Base-by-base conservation (phyloP, 1,139 yeast species). In the Debaryomycetaceae sp. region DNA sequence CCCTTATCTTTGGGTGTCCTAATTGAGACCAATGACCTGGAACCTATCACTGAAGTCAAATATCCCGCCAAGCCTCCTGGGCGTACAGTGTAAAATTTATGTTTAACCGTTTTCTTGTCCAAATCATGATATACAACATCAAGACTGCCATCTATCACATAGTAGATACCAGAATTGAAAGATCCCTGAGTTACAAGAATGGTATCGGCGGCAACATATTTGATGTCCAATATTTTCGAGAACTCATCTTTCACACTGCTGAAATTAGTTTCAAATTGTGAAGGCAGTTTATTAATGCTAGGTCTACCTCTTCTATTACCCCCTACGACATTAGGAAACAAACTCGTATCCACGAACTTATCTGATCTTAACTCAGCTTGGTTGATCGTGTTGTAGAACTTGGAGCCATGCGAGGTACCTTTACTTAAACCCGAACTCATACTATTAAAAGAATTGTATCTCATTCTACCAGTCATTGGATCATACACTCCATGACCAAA, bases 21-120 rank as follows among this genome's bases (percentile, higher is more conserved):
- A 5, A 91, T 77, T 24, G 83, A 79, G 2, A 84, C 91, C 55
- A 89, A 80, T 0, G 97, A 87, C 48, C 84, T 80, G 52, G 85
- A 82, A 0, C 97, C 95, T 11, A 90, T 78, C 14, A 90, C 68
- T 0, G 95, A 78, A 3, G 96, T 88, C 43, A 91, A 65, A 57
- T 88, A 91, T 0, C 99, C 98, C 0, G 95, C 95, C 17, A 93
- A 64, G 1, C 95, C 95, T 5, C 98, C 98, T 4, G 85, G 72
- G 31, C 75, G 68, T 1, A 89, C 84, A 0, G 81, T 74, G 54
- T 83, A 85, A 2, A 87, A 62, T 49, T 48, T 48, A 50, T 54
- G 49, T n/a, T 48, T 42, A 36, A 53, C 56, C 39, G 46, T 41
- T 45, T 53, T 62, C 36, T 64, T 63, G 31, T 60, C 66, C 4